phyloP scores from a whole-genome alignment of 257 asterid genomes.

The Prunella vulgaris region DNA sequence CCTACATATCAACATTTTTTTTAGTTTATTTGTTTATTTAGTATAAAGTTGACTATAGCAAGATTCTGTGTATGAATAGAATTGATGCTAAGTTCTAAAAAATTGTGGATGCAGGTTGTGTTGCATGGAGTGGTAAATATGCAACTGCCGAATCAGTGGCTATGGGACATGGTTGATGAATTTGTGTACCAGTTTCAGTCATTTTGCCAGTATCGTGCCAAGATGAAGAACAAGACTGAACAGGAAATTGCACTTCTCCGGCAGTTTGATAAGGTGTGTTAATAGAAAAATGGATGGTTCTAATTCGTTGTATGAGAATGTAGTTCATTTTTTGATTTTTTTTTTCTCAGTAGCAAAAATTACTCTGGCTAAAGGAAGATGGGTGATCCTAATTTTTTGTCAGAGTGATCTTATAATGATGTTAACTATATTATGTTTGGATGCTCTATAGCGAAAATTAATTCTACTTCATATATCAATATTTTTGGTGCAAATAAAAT shows the following conservation, averaged over 20 bases:
- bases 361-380: neutral
- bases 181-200: slow-evolving; percentile 96
- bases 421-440: neutral
- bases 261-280: slow-evolving; percentile 65
- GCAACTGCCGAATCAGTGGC: slow-evolving; percentile 99
- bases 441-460: neutral
- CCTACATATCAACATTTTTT: neutral
- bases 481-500: too few species aligned
- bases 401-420: neutral
- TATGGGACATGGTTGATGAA: slow-evolving; percentile 99
- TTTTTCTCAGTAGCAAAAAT: neutral
- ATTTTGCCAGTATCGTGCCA: slow-evolving; percentile 94
- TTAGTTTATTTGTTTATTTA: neutral
- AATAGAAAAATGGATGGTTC: neutral
- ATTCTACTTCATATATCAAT: neutral
- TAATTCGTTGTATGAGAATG: neutral
- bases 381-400: neutral
- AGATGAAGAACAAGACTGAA: slow-evolving; percentile 88
- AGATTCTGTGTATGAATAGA: neutral
- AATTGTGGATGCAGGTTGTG: slow-evolving; percentile 51
- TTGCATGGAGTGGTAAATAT: slow-evolving; percentile 90
- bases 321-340: neutral
- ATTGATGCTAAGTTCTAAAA: neutral
- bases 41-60: neutral
- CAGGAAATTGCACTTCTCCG: slow-evolving; percentile 78